phyloP scores from a whole-genome alignment of 495 filamentous ascomycete genomes.

The Penicillium lagena region DNA sequence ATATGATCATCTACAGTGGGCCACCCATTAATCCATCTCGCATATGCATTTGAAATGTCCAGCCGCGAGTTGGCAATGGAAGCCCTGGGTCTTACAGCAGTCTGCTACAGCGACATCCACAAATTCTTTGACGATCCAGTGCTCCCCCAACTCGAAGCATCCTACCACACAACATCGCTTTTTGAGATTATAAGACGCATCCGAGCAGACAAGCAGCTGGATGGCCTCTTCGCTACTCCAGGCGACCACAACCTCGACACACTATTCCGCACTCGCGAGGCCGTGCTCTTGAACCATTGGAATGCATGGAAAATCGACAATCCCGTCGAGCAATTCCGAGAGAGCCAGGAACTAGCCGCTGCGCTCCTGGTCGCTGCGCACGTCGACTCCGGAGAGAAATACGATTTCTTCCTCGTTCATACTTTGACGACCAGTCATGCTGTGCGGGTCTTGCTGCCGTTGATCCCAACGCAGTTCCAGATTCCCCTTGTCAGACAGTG shows the following conservation, averaged over 20 bases:
- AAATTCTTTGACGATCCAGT: slow-evolving; percentile 70
- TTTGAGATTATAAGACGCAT: slow-evolving; percentile 61
- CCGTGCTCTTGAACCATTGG: slow-evolving; percentile 75
- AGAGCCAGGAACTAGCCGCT: slow-evolving; percentile 70
- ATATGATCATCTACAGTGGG: slow-evolving; percentile 51
- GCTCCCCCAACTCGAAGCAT: slow-evolving; percentile 49
- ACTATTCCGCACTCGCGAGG: slow-evolving; percentile 63
- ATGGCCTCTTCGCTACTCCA: slow-evolving; percentile 49
- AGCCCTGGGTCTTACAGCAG: slow-evolving; percentile 62
- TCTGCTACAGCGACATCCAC: slow-evolving; percentile 69
- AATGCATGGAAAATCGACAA: slow-evolving; percentile 70
- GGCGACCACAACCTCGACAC: slow-evolving; percentile 58
- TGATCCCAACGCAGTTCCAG: slow-evolving; percentile 68
- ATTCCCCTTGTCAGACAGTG: slow-evolving; percentile 70
- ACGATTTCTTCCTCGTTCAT: slow-evolving; percentile 84
- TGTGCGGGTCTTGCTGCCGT: slow-evolving; percentile 73
- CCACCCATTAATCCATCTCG: slow-evolving; percentile 83
- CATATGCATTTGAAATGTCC: slow-evolving; percentile 78
- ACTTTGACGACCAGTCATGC: slow-evolving; percentile 81
- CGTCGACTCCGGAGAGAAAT: slow-evolving; percentile 30
- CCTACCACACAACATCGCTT: slow-evolving; percentile 47
- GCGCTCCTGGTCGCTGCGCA: slow-evolving; percentile 63
- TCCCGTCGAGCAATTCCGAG: slow-evolving; percentile 63
- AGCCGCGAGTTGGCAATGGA: slow-evolving; percentile 79
- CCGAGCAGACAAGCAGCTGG: slow-evolving; percentile 41